phyloP scores from a whole-genome alignment of 1,139 yeast genomes.

The Pichia sp. region DNA sequence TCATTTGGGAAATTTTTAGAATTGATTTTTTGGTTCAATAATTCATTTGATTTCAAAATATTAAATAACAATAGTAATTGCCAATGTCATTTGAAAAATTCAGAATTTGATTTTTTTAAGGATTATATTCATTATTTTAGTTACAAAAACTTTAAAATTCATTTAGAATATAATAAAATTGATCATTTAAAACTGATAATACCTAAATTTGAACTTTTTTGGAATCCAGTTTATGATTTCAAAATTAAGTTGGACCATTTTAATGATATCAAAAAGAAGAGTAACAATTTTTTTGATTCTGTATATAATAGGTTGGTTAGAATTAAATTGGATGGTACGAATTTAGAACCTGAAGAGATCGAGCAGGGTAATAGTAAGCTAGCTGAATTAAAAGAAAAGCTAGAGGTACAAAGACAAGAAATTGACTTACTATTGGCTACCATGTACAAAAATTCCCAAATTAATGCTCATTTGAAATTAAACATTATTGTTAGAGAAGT shows the following conservation, averaged over 20 bases:
- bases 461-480: slow-evolving; percentile 63
- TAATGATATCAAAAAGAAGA: slow-evolving; percentile 47
- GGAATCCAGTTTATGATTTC: slow-evolving; percentile 70
- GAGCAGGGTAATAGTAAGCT: slow-evolving; percentile 62
- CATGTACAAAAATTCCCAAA: slow-evolving; percentile 50
- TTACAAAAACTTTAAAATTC: slow-evolving; percentile 68
- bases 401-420: slow-evolving; percentile 44
- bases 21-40: slow-evolving; percentile 58
- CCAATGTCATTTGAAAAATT: slow-evolving; percentile 60
- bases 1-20: slow-evolving; percentile 93
- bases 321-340: slow-evolving; percentile 65
- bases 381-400: slow-evolving; percentile 50
- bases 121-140: slow-evolving; percentile 84
- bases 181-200: slow-evolving; percentile 73
- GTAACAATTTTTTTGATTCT: slow-evolving; percentile 62
- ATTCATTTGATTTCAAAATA: slow-evolving; percentile 9
- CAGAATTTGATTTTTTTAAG: slow-evolving; percentile 43
- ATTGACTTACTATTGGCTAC: slow-evolving; percentile 44
- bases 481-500: slow-evolving; percentile 65
- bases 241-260: slow-evolving; percentile 61
- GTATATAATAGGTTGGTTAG: slow-evolving; percentile 65
- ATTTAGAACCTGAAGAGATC: slow-evolving; percentile 57
- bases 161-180: slow-evolving; percentile 70
- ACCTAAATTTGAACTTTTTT: slow-evolving; percentile 66
- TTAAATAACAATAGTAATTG: slow-evolving; percentile 33